These are phyloP conservation scores for Agrostemma githago DNA, from an alignment of 148 eudicot genomes.

Conservation along the genomic window DNA sequence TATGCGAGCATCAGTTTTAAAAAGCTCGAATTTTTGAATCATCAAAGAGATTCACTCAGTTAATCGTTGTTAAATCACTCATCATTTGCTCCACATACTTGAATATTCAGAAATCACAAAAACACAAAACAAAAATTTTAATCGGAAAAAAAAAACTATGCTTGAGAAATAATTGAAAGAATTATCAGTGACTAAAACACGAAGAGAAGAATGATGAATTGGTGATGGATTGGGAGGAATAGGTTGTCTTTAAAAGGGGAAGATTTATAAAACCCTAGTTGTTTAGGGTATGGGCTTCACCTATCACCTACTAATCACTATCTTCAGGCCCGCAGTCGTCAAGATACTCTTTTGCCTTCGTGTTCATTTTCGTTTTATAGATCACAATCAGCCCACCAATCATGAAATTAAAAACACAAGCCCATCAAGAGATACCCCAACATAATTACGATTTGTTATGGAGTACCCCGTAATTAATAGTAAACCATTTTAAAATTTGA, in stretches of 20 bases:
- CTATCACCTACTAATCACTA: no score
- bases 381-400: no score
- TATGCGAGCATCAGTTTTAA: constrained; percentile 39
- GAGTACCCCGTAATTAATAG: no score
- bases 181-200: no score
- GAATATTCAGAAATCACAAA: not conserved
- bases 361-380: no score
- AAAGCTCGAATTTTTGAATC: constrained; percentile 35
- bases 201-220: no score
- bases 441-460: no score
- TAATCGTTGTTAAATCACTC: not conserved
- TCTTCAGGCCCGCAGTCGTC: no score
- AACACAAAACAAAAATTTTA: not conserved
- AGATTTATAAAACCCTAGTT: not conserved
- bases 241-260: not conserved
- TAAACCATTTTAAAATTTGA: no score
- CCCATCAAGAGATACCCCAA: no score
- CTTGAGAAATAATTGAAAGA: not conserved
- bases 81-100: constrained; percentile 22
- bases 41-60: constrained; percentile 15
- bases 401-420: no score
- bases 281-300: not conserved
- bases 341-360: no score
- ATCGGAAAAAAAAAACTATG: not conserved
- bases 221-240: not conserved